phyloP scores from a whole-genome alignment of 2,329 filamentous ascomycete species.

The Amesomyces nigricolor region DNA sequence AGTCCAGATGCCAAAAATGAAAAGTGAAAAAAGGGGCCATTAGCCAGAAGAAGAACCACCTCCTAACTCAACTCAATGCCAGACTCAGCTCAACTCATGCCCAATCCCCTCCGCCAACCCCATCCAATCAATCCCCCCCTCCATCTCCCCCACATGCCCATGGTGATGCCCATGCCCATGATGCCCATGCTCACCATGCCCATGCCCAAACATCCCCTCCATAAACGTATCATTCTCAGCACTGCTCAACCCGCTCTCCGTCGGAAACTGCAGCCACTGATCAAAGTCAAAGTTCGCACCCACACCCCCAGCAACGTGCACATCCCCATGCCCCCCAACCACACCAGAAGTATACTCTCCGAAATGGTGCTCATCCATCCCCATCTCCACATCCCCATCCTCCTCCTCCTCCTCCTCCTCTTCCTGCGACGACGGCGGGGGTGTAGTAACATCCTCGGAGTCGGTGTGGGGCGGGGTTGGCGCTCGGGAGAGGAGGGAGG shows the following conservation, averaged over 20 bases:
- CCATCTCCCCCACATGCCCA: not conserved
- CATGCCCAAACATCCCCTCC: slow-evolving; percentile 20
- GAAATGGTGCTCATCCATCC: slow-evolving; percentile 30
- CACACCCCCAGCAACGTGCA: not conserved
- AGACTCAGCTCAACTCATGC: not conserved
- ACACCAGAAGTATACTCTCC: not conserved
- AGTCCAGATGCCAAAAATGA: not conserved
- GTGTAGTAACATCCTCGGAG: slow-evolving; percentile 10
- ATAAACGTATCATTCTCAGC: slow-evolving; percentile 34
- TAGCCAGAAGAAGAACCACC: no score
- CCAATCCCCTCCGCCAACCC: slow-evolving; percentile 11
- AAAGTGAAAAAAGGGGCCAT: not conserved
- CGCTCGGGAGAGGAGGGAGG: slow-evolving; percentile 6
- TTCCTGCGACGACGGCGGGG: not conserved
- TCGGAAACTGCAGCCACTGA: slow-evolving; percentile 54
- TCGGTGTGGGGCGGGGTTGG: slow-evolving; percentile 43
- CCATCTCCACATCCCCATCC: slow-evolving; percentile 36
- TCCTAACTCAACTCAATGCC: no score
- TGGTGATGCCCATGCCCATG: not conserved
- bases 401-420: not conserved
- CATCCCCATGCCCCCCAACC: not conserved
- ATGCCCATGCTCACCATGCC: not conserved
- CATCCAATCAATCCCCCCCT: slow-evolving; percentile 9
- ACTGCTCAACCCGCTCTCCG: slow-evolving; percentile 39
- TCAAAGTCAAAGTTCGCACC: slow-evolving; percentile 47